Base-by-base conservation (phyloP, 805 yeast genomes). In the Metschnikowia kofuensis region DNA sequence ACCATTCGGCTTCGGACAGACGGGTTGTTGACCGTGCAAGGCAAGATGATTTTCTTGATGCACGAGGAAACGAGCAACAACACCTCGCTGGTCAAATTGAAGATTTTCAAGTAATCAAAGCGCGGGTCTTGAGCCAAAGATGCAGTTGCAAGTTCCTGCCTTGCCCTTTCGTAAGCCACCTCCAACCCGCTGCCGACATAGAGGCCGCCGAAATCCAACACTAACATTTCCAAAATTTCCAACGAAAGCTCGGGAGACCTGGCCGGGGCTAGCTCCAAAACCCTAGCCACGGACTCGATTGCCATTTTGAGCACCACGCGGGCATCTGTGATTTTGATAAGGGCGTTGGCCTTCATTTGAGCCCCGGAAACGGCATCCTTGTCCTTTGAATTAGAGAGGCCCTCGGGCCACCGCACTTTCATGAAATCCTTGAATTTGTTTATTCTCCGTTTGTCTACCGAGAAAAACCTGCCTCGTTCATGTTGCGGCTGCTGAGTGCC, bases 161-260 rank as follows among this genome's bases (percentile, higher is more conserved):
- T 65, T 31, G 80, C 63, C 40, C 65, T 65, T 44, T 70, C 77
- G 57, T 82, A 86, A 0, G 89, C 75, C 4, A 83, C 80, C 56
- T 89, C 96, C 37, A 91, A 65, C 0, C 89, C 90, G 13, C 82
- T 74, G 36, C 87, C 90, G 39, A 90, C 77, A 59, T 87, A 89
- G 2, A 84, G 76, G 34, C 81, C 81, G 1, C 96, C 94, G 35
- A 88, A 74, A 47, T 85, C 89, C 41, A 80, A 74, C 21, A 89
- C 65, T 44, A 89, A 63, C 35, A 87, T 74, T 52, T 87, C 88
- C 49, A 87, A 71, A 12, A 91, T 65, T 52, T 83, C 90, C 39
- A 81, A 67, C 0, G 89, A 78, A 58, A 83, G 79, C 40, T 78
- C 83, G 7, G 84, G 77, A 2, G 87, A 72, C 49, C 78, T 82